Evolutionary conservation across 352 stramenopile genomes (phyloP).

Genomic region (Albugo laibachii): DNA sequence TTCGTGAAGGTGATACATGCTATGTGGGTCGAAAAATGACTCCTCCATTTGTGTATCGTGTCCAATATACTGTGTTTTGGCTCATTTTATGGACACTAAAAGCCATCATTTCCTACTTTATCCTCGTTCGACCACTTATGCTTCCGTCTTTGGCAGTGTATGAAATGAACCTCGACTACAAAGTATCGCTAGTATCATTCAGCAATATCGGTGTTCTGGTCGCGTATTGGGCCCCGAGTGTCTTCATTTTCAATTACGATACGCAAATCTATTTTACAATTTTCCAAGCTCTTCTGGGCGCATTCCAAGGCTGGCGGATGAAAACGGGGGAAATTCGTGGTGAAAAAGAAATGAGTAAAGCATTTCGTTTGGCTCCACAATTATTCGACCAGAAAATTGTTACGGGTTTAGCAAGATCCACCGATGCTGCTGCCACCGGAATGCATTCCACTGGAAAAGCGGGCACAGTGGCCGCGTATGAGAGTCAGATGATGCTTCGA

Average conservation of each 20-base stretch:
- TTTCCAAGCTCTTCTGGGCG: slow-evolving; percentile 37
- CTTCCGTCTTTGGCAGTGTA: slow-evolving; percentile 49
- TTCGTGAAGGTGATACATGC: slow-evolving; percentile 42
- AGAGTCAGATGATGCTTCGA: slow-evolving; percentile 53
- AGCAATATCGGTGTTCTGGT: slow-evolving; percentile 44
- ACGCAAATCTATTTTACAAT: slow-evolving; percentile 64
- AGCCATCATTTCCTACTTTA: slow-evolving; percentile 49
- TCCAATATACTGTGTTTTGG: slow-evolving; percentile 52
- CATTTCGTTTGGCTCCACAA: slow-evolving; percentile 37
- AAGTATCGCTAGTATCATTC: slow-evolving; percentile 37
- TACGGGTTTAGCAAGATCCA: slow-evolving; percentile 31
- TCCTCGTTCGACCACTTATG: slow-evolving; percentile 42
- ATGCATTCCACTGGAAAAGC: neutral
- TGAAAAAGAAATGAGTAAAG: slow-evolving; percentile 43
- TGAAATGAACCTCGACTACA: slow-evolving; percentile 38
- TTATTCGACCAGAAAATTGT: slow-evolving; percentile 59
- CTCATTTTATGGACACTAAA: slow-evolving; percentile 34
- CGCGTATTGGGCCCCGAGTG: slow-evolving; percentile 35
- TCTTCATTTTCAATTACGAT: slow-evolving; percentile 68
- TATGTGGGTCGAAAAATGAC: slow-evolving; percentile 51
- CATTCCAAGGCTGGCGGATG: slow-evolving; percentile 32
- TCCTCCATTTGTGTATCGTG: slow-evolving; percentile 25
- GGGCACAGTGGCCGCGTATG: slow-evolving; percentile 16
- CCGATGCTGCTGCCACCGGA: slow-evolving; percentile 12
- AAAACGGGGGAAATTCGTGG: slow-evolving; percentile 52